Conservation (phyloP, 805 yeast species). For the Osmozyma mogii region DNA sequence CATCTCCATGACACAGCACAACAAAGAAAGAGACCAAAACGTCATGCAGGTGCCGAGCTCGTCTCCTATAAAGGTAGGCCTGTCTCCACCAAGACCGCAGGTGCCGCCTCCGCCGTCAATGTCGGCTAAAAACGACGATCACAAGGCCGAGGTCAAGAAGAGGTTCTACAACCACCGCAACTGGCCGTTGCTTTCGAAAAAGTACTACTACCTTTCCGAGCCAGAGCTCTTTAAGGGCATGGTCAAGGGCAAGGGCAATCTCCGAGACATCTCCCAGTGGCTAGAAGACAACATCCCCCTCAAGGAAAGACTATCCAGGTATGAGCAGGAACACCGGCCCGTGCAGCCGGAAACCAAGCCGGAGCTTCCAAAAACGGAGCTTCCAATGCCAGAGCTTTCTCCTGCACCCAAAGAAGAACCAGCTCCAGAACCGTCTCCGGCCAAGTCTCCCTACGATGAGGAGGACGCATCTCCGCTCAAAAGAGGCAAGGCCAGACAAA, state of each 20-base stretch:
- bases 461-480: slow-evolving; percentile 33
- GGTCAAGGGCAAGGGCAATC: slow-evolving; percentile 35
- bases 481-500: slow-evolving; percentile 24
- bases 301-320: slow-evolving; percentile 8
- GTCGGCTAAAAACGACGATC: slow-evolving; percentile 8
- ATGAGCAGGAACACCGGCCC: slow-evolving; percentile 6
- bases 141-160: slow-evolving; percentile 17
- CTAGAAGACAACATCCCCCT: slow-evolving; percentile 22
- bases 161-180: slow-evolving; percentile 30
- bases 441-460: slow-evolving; percentile 14
- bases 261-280: slow-evolving; percentile 32
- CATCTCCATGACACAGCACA: no score
- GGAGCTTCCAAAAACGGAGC: background rate
- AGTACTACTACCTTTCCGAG: slow-evolving; percentile 32
- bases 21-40: no score
- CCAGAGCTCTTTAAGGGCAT: slow-evolving; percentile 35
- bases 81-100: slow-evolving; percentile 10
- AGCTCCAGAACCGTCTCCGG: background rate
- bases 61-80: slow-evolving; percentile 26
- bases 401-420: slow-evolving; percentile 5
- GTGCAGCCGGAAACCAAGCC: background rate
- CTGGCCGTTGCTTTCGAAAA: slow-evolving; percentile 28
- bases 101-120: slow-evolving; percentile 4
- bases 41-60: slow-evolving; percentile 34
- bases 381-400: slow-evolving; percentile 9